These are phyloP conservation scores for Phytophthora agathidicida DNA, from an alignment of 352 stramenopile species.

Conservation along the genomic window DNA sequence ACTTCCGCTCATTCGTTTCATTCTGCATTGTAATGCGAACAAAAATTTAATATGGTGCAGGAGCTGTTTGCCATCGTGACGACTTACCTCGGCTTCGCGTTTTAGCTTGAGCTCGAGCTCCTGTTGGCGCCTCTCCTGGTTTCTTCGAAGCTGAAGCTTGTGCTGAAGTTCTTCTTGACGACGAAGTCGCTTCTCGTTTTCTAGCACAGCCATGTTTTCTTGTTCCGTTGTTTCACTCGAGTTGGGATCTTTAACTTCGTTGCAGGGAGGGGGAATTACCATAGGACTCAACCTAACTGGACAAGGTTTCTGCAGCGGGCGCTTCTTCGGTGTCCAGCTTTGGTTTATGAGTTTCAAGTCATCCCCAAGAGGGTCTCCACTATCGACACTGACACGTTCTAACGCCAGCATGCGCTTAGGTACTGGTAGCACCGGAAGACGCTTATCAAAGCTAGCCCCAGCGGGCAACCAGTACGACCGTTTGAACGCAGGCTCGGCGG, in stretches of 20 bases:
- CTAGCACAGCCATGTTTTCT: slow-evolving; percentile 2
- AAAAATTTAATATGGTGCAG: slow-evolving; percentile 1
- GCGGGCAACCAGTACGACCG: slow-evolving; percentile 78
- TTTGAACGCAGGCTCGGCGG: slow-evolving; percentile 41
- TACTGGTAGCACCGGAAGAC: slow-evolving; percentile 46
- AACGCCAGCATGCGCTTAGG: slow-evolving; percentile 32
- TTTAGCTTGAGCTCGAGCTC: slow-evolving; percentile 45
- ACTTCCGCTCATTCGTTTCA: slow-evolving; percentile 57
- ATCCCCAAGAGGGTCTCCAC: slow-evolving; percentile 5
- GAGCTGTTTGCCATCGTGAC: background rate
- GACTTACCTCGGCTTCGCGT: slow-evolving; percentile 40
- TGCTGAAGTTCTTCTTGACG: slow-evolving; percentile 56
- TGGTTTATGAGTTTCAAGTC: slow-evolving; percentile 20
- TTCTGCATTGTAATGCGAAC: slow-evolving; percentile 32
- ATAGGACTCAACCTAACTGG: slow-evolving; percentile 48
- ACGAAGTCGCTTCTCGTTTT: slow-evolving; percentile 30
- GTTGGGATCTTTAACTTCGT: background rate
- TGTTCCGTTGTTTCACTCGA: background rate
- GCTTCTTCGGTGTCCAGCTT: slow-evolving; percentile 48
- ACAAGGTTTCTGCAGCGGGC: slow-evolving; percentile 49
- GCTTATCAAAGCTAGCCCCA: slow-evolving; percentile 48
- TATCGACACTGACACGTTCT: slow-evolving; percentile 1
- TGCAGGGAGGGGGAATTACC: slow-evolving; percentile 14
- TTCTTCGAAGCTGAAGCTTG: slow-evolving; percentile 46
- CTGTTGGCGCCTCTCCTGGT: slow-evolving; percentile 40